Evolutionary conservation across 2,329 filamentous ascomycete genomes (phyloP), one percentile per base, ranked within the genome.

Genomic region (Pseudophaeomoniella oleicola): DNA sequence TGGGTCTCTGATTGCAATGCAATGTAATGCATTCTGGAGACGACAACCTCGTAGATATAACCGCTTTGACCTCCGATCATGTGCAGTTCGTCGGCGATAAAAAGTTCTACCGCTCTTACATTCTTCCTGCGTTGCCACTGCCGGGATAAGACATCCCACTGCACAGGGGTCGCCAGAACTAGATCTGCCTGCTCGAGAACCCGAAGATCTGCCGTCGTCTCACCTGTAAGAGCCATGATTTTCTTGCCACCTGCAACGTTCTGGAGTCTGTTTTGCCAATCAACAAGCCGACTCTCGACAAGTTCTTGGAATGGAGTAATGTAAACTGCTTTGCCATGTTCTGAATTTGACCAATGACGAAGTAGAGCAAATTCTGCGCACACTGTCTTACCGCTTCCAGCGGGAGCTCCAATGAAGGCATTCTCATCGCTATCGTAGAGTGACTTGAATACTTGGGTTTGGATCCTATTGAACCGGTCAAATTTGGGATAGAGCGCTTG

Each of bases 1-100:
- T 81, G 75, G 29, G 81, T 76, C 55, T 93, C 82, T 0, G 84
- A 80, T 55, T 94, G 85, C 1, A 84, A 79, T 40, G 85, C 80
- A 54, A 98, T 94, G 44, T 90, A 90, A 55, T 94, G 86, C 81
- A 96, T 94, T 36, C 90, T 80, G 42, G 90, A 94, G n/a, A 98
- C 83, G 36, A 98, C 78, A 36, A 90, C 82, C 64, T 98, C 90
- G 58, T 98, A 98, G 18, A 92, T 71, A 54, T 88, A 92, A 18
- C 90, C 92, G 44, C 75, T 72, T 36, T 79, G 75, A 11, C 86
- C 87, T 41, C 88, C 90, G 18, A 98, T 69, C 65, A 96, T 78
- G 54, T 98, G 90, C 37, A 98, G 67, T 54, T 96, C 88, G 55
- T 98, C 92, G 1, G 88, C 87, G 46, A 98, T 87, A 55, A 98